Conservation (phyloP, 2,329 filamentous ascomycete species). For the Diplodia corticola region DNA sequence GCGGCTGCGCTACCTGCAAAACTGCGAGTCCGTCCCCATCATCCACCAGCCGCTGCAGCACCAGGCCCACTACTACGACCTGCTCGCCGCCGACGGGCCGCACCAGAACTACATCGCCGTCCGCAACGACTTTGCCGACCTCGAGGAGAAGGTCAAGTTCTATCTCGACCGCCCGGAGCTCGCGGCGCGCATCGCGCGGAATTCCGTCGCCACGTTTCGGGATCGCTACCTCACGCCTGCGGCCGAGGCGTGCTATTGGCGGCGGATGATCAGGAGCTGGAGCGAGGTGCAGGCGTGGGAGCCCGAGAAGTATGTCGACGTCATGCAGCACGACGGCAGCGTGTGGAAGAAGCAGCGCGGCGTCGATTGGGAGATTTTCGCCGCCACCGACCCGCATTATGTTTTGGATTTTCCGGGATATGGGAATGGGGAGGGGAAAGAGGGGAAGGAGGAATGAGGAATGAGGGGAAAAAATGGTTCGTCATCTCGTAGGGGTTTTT, state of each 20-base stretch:
- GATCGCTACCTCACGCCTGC: slow-evolving; percentile 57
- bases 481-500: too few relatives aligned
- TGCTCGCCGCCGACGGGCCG: slow-evolving; percentile 47
- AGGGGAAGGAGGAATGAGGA: too few relatives aligned
- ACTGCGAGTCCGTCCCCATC: slow-evolving; percentile 48
- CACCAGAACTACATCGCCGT: slow-evolving; percentile 52
- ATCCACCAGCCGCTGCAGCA: slow-evolving; percentile 51
- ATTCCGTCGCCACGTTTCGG: slow-evolving; percentile 50
- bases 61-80: slow-evolving; percentile 51
- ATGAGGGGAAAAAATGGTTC: too few relatives aligned
- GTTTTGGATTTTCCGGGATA: not conserved
- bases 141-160: slow-evolving; percentile 41
- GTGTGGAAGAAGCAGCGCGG: slow-evolving; percentile 6
- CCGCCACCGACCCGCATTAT: not conserved
- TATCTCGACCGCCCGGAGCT: slow-evolving; percentile 45
- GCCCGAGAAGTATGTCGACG: not conserved
- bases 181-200: slow-evolving; percentile 52
- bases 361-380: not conserved
- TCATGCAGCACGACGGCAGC: not conserved
- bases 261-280: slow-evolving; percentile 41
- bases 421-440: too few relatives aligned
- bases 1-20: slow-evolving; percentile 37
- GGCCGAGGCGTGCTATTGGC: slow-evolving; percentile 59
- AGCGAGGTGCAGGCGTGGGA: slow-evolving; percentile 8
- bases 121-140: slow-evolving; percentile 44